Evolutionary conservation across 2,329 filamentous ascomycete genomes (phyloP).

Genomic region (Colletotrichum limetticola): DNA sequence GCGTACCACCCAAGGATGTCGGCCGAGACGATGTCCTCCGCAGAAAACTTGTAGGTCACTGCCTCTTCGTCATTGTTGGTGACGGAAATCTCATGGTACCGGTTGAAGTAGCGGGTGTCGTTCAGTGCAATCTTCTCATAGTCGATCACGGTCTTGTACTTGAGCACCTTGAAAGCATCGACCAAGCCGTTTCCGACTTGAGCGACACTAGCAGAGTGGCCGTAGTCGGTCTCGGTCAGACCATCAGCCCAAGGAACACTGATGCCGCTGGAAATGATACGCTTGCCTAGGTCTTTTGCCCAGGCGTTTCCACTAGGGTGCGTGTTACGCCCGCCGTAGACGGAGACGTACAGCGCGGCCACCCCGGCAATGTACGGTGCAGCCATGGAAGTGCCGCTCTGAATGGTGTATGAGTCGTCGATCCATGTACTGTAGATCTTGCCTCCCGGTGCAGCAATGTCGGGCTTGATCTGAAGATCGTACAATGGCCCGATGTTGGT

Average conservation of each 20-base stretch:
- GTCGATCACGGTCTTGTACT: constrained; percentile 49
- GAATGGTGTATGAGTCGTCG: constrained; percentile 48
- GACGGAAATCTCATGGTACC: constrained; percentile 41
- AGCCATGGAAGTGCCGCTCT: constrained; percentile 61
- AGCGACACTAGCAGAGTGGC: constrained; percentile 43
- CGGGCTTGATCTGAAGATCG: constrained; percentile 55
- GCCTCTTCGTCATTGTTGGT: constrained; percentile 49
- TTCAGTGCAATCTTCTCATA: constrained; percentile 55
- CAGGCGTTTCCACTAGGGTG: constrained; percentile 45
- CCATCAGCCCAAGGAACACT: too few relatives aligned
- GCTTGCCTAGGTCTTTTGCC: constrained; percentile 37
- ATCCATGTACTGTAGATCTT: constrained; percentile 54
- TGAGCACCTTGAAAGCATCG: constrained; percentile 52
- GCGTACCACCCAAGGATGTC: too few relatives aligned
- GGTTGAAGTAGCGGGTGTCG: constrained; percentile 53
- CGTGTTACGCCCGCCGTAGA: constrained; percentile 43
- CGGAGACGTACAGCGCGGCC: constrained; percentile 48
- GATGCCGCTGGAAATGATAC: constrained; percentile 47
- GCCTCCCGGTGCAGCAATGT: constrained; percentile 55
- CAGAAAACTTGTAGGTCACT: constrained; percentile 45
- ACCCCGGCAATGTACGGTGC: constrained; percentile 57
- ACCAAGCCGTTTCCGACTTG: constrained; percentile 55
- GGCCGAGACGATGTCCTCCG: constrained; percentile 34
- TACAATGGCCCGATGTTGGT: constrained; percentile 56
- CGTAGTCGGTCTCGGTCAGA: too few relatives aligned